Percentiles rank a stretch among this genome's conserved stretches.
Evolutionary conservation across 2,329 filamentous ascomycete species (phyloP).

Genomic region (Chaetomiaceae sp.): DNA sequence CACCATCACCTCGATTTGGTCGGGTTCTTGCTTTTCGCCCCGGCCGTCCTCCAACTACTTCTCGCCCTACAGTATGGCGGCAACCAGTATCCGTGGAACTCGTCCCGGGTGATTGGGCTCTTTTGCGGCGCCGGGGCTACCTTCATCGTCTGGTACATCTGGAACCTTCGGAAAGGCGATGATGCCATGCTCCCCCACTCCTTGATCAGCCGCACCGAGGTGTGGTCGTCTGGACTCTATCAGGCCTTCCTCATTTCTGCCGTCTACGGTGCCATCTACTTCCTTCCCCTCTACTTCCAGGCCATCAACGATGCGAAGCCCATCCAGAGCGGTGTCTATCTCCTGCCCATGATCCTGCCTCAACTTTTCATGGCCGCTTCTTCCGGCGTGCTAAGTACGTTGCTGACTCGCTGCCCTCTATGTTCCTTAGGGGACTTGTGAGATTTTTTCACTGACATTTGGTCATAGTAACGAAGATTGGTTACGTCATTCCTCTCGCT

Average conservation of each 20-base stretch:
- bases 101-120: conserved; percentile 32
- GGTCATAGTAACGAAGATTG: too few relatives aligned
- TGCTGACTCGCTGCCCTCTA: too few relatives aligned
- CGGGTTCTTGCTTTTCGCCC: conserved; percentile 26
- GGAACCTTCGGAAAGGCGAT: conserved; percentile 34
- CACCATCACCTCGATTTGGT: conserved; percentile 29
- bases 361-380: too few relatives aligned
- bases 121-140: conserved; percentile 30
- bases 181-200: conserved; percentile 31
- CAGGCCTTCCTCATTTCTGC: conserved; percentile 10
- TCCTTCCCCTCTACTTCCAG: conserved; percentile 24
- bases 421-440: too few relatives aligned
- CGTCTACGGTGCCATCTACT: conserved; percentile 11
- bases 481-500: too few relatives aligned
- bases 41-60: conserved; percentile 37
- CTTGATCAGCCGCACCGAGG: conserved; percentile 8
- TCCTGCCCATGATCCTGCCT: too few relatives aligned
- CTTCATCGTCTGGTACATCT: conserved; percentile 26
- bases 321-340: too few relatives aligned
- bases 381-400: too few relatives aligned
- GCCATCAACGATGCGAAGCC: conserved; percentile 13
- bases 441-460: too few relatives aligned
- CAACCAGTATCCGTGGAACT: conserved; percentile 32
- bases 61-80: conserved; percentile 42
- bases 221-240: not conserved